Evolutionary conservation across 2,329 filamentous ascomycete species (phyloP), one percentile per base, ranked within the genome.

Genomic region (Neofusicoccum cordaticola): DNA sequence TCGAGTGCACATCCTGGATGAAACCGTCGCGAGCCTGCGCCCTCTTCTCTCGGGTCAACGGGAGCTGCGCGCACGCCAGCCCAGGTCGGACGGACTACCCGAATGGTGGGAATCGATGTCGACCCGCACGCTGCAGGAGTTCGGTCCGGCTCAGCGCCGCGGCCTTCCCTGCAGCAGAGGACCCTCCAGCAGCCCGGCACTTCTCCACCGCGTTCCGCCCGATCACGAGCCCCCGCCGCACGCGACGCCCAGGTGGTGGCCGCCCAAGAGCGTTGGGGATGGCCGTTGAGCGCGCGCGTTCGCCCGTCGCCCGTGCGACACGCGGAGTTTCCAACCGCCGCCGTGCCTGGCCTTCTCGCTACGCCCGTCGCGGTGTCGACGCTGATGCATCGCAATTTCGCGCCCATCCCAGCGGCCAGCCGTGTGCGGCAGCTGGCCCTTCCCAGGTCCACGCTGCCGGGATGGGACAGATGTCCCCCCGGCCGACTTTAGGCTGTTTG

Each of bases 31-130:
- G 41, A 60, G 45, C 53, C 41, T 45, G 53, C 27, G 15, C 53
- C 5, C 4, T 47, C 41, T 41, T 42, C 37, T 15, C 17, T 60
- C 56, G 56, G 56, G 56, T 47, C 31, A 60, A 60, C 56, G 56
- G 56, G 56, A 60, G 41, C 56, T 60, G 56, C 56, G 51, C 39
- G 52, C 52, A 57, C 52, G 56, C 37, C 39, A 56, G 61, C 61
- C 37, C 17, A 19, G 31, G 37, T n/a, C 60, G 48, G 60, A n/a
- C 60, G 22, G 15, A 63, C 37, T 53, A 45, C 60, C 61, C 27
- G 22, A 45, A 48, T 53, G 22, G 50, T 63, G 61, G 50, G 27
- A 42, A 27, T 34, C 61, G 22, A 47, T 11, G 15, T 37, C 27
- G 47, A 35, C 60, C 60, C 44, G 47, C 48, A 35, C 17, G 22